These are phyloP conservation scores for Trichothecium sympodiale DNA, from an alignment of 2,329 filamentous ascomycete genomes.

Conservation along the genomic window DNA sequence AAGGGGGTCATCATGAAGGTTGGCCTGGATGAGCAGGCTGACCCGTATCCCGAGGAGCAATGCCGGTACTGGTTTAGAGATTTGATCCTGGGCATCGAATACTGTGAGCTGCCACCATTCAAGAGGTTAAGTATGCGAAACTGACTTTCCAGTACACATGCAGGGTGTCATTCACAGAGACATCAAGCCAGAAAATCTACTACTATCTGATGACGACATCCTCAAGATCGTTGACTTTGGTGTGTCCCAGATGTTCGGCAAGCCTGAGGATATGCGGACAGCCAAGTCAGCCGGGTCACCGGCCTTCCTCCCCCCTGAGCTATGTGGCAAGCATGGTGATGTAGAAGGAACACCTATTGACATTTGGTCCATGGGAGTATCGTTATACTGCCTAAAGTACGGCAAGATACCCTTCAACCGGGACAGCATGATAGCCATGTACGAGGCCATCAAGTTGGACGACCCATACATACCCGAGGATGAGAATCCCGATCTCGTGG, in stretches of 20 bases:
- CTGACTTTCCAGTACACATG: conserved; percentile 55
- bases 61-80: conserved; percentile 93
- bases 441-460: conserved; percentile 74
- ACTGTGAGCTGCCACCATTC: conserved; percentile 41
- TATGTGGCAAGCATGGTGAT: conserved; percentile 79
- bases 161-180: conserved; percentile 94
- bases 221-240: conserved; percentile 97
- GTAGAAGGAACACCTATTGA: conserved; percentile 85
- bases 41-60: conserved; percentile 70
- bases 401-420: conserved; percentile 80
- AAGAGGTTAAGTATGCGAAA: neutral
- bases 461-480: conserved; percentile 49
- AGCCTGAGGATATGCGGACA: conserved; percentile 72
- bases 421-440: conserved; percentile 70
- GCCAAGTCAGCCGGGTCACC: conserved; percentile 90
- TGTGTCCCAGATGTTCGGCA: conserved; percentile 98
- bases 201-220: conserved; percentile 83
- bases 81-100: conserved; percentile 88
- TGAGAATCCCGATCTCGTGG: conserved; percentile 56
- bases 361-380: conserved; percentile 98
- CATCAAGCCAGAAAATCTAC: conserved; percentile 94
- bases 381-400: conserved; percentile 84
- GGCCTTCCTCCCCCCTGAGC: conserved; percentile 85
- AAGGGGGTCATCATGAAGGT: conserved; percentile 97
- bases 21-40: conserved; percentile 69